Percentiles rank a stretch among this genome's conserved stretches.
These are phyloP conservation scores for Ceratocystis destructans DNA, from an alignment of 2,329 filamentous ascomycete species.

Conservation along the genomic window DNA sequence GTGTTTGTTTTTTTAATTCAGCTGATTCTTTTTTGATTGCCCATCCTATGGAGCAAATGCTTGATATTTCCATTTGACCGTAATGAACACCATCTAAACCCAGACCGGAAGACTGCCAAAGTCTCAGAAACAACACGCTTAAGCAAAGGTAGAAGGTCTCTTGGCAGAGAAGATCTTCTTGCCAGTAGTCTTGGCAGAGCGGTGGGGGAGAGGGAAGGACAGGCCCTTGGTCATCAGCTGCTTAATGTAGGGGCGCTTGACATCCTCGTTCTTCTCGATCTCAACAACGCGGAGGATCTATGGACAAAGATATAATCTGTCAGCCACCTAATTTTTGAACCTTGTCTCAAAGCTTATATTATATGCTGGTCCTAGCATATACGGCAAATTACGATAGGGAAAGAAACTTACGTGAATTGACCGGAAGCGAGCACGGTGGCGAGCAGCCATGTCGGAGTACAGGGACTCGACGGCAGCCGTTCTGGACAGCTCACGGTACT, in stretches of 20 bases:
- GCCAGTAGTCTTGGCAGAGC: slow-evolving; percentile 65
- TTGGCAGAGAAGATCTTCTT: slow-evolving; percentile 88
- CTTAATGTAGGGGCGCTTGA: slow-evolving; percentile 99
- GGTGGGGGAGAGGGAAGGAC: slow-evolving; percentile 98
- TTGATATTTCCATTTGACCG: slow-evolving; percentile 46
- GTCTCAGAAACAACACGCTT: slow-evolving; percentile 43
- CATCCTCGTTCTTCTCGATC: slow-evolving; percentile 82
- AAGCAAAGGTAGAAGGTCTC: slow-evolving; percentile 96
- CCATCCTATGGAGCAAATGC: slow-evolving; percentile 31
- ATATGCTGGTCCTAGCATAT: neutral
- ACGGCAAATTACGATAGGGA: neutral
- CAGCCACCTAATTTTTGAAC: neutral
- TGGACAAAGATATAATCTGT: neutral
- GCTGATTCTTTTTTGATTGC: slow-evolving; percentile 20
- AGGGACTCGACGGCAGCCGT: slow-evolving; percentile 89
- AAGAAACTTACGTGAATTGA: slow-evolving; percentile 77
- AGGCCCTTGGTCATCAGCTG: slow-evolving; percentile 91
- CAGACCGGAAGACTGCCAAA: slow-evolving; percentile 33
- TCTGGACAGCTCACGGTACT: slow-evolving; percentile 98
- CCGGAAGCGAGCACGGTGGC: slow-evolving; percentile 91
- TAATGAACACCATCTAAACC: slow-evolving; percentile 47
- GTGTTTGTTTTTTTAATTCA: slow-evolving; percentile 19
- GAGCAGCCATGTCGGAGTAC: slow-evolving; percentile 99
- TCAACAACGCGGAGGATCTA: slow-evolving; percentile 98
- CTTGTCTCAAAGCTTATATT: neutral